These are phyloP conservation scores for Elsinoe batatas DNA, from an alignment of 2,329 filamentous ascomycete genomes.

Conservation along the genomic window DNA sequence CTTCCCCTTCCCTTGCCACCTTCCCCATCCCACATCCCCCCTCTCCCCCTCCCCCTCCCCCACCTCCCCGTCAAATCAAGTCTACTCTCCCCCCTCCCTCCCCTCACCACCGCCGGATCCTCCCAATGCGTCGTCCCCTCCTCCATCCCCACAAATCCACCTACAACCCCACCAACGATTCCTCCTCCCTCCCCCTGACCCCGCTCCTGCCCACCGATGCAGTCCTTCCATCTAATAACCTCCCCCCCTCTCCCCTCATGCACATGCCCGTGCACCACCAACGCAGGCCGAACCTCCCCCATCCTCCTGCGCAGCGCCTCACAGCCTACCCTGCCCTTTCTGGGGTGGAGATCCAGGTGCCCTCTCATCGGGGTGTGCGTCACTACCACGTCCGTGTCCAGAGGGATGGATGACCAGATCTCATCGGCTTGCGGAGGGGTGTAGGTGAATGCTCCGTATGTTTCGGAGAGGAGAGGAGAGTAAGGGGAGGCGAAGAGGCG, in stretches of 20 bases:
- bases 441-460: constrained; percentile 23
- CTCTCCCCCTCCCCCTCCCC: constrained; percentile 17
- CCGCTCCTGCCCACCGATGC: background rate
- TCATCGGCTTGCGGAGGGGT: constrained; percentile 23
- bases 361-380: constrained; percentile 59
- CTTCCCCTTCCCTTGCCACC: too few species aligned
- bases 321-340: constrained; percentile 47
- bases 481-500: constrained; percentile 63
- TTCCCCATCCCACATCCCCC: constrained; percentile 22
- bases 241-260: constrained; percentile 58
- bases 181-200: constrained; percentile 30
- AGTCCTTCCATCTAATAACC: constrained; percentile 50
- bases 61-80: constrained; percentile 48
- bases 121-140: constrained; percentile 41
- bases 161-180: constrained; percentile 25
- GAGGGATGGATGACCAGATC: constrained; percentile 54
- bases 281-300: constrained; percentile 50
- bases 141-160: constrained; percentile 34
- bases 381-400: constrained; percentile 54
- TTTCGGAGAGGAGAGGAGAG: constrained; percentile 45
- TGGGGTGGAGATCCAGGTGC: constrained; percentile 43
- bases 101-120: constrained; percentile 48
- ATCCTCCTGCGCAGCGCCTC: constrained; percentile 48
- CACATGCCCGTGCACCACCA: constrained; percentile 63
- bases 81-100: constrained; percentile 55